Evolutionary conservation across 2,329 filamentous ascomycete species (phyloP).

Genomic region (Beauveria australis): DNA sequence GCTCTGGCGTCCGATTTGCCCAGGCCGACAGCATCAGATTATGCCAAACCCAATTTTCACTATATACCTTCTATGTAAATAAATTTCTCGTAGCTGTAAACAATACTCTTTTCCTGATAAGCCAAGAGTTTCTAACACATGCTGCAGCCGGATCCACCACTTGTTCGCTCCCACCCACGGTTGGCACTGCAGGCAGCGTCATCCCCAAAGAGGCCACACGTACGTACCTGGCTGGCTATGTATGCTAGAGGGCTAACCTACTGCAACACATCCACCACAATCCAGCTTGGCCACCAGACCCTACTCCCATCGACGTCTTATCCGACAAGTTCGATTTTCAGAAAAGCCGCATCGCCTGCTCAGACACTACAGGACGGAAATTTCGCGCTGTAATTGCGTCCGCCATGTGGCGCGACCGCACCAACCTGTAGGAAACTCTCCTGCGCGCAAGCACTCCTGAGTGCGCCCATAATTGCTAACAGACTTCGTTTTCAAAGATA

Average conservation of each 20-base stretch:
- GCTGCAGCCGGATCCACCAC: background rate
- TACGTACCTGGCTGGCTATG: background rate
- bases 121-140: background rate
- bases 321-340: background rate
- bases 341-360: background rate
- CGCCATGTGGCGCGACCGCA: slow-evolving; percentile 98
- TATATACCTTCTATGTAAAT: background rate
- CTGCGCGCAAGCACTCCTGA: background rate
- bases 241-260: background rate
- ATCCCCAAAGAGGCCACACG: slow-evolving; percentile 7
- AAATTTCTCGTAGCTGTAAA: background rate
- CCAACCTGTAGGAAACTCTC: slow-evolving; percentile 68
- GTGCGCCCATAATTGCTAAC: slow-evolving; percentile 18
- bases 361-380: background rate
- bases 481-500: slow-evolving; percentile 50
- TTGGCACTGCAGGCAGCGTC: background rate
- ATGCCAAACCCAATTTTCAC: no score
- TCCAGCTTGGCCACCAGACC: background rate
- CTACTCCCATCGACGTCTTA: background rate
- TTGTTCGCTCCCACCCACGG: background rate
- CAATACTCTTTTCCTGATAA: background rate
- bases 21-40: no score
- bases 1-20: no score
- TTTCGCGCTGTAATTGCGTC: slow-evolving; percentile 29
- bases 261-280: background rate